Percentiles rank a stretch among this genome's conserved stretches.
These are phyloP conservation scores for Solanum stenotomum DNA, from an alignment of 257 asterid genomes.

Conservation along the genomic window DNA sequence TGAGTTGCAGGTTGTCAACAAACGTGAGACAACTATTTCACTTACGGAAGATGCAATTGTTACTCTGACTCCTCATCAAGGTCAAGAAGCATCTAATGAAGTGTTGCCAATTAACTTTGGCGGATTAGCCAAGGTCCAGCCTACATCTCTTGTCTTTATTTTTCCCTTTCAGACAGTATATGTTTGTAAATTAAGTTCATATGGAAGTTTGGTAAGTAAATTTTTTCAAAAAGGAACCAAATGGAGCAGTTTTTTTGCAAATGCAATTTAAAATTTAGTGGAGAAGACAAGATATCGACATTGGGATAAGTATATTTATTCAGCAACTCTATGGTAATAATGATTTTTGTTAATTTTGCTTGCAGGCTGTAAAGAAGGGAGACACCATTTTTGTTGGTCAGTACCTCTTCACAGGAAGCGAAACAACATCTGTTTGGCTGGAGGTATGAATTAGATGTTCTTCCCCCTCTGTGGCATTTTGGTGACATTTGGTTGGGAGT, in stretches of 20 bases:
- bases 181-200: neutral
- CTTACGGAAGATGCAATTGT: conserved; percentile 53
- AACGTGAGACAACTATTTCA: conserved; percentile 46
- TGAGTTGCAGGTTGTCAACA: conserved; percentile 70
- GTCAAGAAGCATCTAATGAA: conserved; percentile 56
- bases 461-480: neutral
- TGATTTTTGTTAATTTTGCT: conserved; percentile 1
- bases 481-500: neutral
- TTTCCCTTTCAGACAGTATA: neutral
- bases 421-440: conserved; percentile 83
- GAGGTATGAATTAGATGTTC: conserved; percentile 42
- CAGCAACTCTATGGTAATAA: neutral
- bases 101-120: conserved; percentile 63
- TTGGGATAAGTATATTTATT: neutral
- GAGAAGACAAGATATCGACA: too few relatives aligned
- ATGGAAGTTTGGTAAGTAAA: neutral
- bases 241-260: neutral
- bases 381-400: conserved; percentile 88
- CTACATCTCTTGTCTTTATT: neutral
- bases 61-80: conserved; percentile 59
- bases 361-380: conserved; percentile 74
- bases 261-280: neutral
- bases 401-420: conserved; percentile 87
- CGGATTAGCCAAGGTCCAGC: conserved; percentile 56
- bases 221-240: neutral